phyloP scores from a whole-genome alignment of 352 stramenopile species.

The Phytophthora pini region DNA sequence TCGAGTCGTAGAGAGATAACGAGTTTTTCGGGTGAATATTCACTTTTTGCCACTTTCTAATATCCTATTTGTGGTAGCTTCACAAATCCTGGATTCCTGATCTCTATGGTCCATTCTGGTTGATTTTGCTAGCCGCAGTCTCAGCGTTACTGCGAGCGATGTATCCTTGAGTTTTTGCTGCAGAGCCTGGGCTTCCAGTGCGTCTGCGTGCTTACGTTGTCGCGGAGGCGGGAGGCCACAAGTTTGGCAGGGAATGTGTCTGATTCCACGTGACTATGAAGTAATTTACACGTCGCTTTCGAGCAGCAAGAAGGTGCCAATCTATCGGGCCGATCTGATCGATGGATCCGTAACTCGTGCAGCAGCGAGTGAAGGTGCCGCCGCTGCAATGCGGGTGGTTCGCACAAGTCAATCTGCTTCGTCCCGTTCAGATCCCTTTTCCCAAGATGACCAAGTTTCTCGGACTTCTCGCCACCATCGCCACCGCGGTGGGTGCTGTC shows the following conservation, averaged over 20 bases:
- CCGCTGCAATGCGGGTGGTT: background rate
- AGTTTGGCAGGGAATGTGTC: conserved; percentile 8
- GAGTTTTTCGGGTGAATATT: background rate
- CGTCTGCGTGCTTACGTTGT: conserved; percentile 31
- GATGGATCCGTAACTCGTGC: conserved; percentile 22
- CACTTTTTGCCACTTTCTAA: conserved; percentile 20
- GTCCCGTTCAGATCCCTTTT: conserved; percentile 27
- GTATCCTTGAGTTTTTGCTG: conserved; percentile 18
- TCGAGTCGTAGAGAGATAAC: conserved; percentile 24
- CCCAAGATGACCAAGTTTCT: conserved; percentile 37
- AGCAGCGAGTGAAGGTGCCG: conserved; percentile 16
- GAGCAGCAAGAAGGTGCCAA: conserved; percentile 20
- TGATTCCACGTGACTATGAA: conserved; percentile 37
- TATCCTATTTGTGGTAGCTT: conserved; percentile 34
- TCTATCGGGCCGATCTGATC: conserved; percentile 12
- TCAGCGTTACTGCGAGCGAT: conserved; percentile 11
- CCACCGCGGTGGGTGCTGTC: conserved; percentile 15
- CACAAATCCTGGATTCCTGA: conserved; percentile 6
- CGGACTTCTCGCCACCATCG: conserved; percentile 26
- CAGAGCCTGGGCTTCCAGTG: conserved; percentile 25
- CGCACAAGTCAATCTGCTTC: conserved; percentile 37
- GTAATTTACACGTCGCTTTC: conserved; percentile 31
- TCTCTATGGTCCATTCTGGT: conserved; percentile 13
- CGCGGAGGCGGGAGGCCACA: background rate
- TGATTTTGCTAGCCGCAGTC: conserved; percentile 28